phyloP scores from a whole-genome alignment of 1,284 basidiomycete species.

The Wallemia mellicola region DNA sequence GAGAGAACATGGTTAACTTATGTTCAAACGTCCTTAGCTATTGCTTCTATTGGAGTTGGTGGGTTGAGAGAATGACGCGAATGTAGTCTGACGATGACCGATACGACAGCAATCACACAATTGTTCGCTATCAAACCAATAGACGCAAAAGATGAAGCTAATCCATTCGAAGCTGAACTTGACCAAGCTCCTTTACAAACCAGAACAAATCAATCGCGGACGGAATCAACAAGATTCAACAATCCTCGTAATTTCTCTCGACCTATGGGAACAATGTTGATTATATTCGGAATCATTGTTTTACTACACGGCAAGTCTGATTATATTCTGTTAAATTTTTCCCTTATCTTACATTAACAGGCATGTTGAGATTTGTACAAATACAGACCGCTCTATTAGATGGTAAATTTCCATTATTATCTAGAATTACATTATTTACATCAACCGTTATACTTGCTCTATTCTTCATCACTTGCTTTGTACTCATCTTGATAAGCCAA shows the following conservation, averaged over 20 bases:
- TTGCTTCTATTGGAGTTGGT: slow-evolving; percentile 31
- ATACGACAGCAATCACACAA: slow-evolving; percentile 3
- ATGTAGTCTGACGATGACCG: background rate
- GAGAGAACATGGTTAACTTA: slow-evolving; percentile 31
- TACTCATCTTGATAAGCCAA: background rate
- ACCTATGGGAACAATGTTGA: background rate
- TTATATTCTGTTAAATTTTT: background rate
- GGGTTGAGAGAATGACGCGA: slow-evolving; percentile 9
- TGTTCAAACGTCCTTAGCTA: slow-evolving; percentile 23
- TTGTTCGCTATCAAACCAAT: slow-evolving; percentile 1
- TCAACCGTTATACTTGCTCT: background rate
- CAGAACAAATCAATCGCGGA: background rate
- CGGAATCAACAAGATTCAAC: background rate
- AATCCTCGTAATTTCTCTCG: background rate
- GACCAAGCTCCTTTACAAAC: background rate
- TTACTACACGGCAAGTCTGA: background rate
- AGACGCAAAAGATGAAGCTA: background rate
- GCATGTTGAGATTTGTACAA: background rate
- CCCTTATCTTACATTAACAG: background rate
- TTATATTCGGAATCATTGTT: background rate
- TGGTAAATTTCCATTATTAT: background rate
- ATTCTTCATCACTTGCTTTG: background rate
- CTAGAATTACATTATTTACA: background rate
- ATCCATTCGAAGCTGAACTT: background rate
- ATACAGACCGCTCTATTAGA: background rate